These are phyloP conservation scores for Zea mays DNA, from an alignment of 176 grass and related monocot genomes.

Conservation along the genomic window DNA sequence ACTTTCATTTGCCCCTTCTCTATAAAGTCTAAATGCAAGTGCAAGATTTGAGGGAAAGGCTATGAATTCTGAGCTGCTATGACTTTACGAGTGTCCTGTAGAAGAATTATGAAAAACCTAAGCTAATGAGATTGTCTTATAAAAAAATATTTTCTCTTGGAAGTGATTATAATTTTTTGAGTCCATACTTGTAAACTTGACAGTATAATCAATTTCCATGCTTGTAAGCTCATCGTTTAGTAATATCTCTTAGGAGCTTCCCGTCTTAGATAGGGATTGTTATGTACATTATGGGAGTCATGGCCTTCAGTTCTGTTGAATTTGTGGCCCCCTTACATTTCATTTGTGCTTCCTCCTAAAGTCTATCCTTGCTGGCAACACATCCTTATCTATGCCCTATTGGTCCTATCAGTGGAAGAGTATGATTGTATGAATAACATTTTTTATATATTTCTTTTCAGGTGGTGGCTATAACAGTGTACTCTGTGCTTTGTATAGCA, in stretches of 20 bases:
- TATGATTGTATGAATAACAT: neutral
- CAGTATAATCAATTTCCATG: neutral
- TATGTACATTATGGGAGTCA: conserved; percentile 3
- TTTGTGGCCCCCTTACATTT: neutral
- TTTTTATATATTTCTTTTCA: conserved; percentile 30
- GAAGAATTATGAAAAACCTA: neutral
- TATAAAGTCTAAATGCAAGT: neutral
- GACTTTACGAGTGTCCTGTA: neutral
- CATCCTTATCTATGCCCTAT: neutral
- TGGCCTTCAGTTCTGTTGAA: neutral
- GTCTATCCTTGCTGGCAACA: neutral
- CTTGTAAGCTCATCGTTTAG: conserved; percentile 11
- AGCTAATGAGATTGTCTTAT: neutral
- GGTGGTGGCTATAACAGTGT: conserved; percentile 98
- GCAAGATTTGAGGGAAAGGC: neutral
- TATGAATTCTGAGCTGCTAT: neutral
- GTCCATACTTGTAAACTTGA: neutral
- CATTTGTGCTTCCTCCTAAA: conserved; percentile 21
- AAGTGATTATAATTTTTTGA: neutral
- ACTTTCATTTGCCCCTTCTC: neutral
- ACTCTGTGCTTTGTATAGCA: conserved; percentile 85
- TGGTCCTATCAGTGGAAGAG: neutral
- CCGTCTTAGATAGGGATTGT: neutral
- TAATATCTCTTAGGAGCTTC: neutral
- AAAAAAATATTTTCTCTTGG: neutral